These are phyloP conservation scores for Chara braunii DNA, from an alignment of 139 green algal genomes.

Conservation along the genomic window DNA sequence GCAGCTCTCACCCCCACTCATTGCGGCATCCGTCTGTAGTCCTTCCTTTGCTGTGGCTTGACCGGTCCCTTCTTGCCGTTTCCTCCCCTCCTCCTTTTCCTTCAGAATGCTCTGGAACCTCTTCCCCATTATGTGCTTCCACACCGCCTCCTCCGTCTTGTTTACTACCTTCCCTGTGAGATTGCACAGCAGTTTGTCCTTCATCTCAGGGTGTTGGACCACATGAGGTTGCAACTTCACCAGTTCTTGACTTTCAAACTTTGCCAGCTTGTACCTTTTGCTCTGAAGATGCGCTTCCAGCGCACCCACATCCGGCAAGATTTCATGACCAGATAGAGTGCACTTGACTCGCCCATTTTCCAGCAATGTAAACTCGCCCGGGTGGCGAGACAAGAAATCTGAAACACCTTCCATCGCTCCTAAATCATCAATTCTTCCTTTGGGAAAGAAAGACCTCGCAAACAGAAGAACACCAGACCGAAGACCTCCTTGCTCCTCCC, in stretches of 20 bases:
- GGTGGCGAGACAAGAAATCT: not conserved
- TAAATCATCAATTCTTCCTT: no score
- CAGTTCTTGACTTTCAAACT: not conserved
- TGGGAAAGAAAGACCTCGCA: no score
- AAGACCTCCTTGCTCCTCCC: no score
- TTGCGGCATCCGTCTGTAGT: no score
- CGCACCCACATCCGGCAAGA: not conserved
- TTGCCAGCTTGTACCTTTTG: not conserved
- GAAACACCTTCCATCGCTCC: no score
- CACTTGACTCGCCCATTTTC: slow-evolving; percentile 4
- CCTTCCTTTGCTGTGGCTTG: not conserved
- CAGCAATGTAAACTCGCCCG: slow-evolving; percentile 4
- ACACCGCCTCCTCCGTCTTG: slow-evolving; percentile 28
- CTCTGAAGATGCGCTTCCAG: not conserved
- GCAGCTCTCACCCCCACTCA: no score
- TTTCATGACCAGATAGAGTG: slow-evolving; percentile 1
- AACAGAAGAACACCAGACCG: no score
- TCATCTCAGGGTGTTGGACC: slow-evolving; percentile 3
- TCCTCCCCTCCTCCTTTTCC: not conserved
- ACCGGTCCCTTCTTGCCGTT: slow-evolving; percentile 1
- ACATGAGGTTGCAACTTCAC: slow-evolving; percentile 17
- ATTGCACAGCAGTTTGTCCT: slow-evolving; percentile 31
- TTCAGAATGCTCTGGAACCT: slow-evolving; percentile 20
- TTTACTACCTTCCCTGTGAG: slow-evolving; percentile 18
- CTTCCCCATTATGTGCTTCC: slow-evolving; percentile 38